Percentiles rank a stretch among this genome's conserved stretches.
Conservation (phyloP, 2,329 filamentous ascomycete species). For the Atkinsonella texensis region DNA sequence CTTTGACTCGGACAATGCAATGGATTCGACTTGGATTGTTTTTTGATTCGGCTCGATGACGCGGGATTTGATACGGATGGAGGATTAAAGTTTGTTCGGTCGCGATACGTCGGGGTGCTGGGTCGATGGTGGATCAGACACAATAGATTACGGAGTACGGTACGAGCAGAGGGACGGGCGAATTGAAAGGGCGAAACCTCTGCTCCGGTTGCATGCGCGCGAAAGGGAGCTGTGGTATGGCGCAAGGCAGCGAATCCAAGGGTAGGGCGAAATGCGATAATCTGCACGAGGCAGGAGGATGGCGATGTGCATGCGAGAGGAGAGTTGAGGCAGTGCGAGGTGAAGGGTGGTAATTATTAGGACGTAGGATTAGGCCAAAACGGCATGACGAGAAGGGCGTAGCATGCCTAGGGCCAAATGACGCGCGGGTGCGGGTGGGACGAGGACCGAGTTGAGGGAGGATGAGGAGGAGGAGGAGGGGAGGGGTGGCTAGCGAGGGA, state of each 20-base stretch:
- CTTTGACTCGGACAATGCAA: background rate
- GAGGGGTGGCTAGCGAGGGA: background rate
- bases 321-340: background rate
- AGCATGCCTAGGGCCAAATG: constrained; percentile 3
- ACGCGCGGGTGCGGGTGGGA: constrained; percentile 2
- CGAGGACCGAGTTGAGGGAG: background rate
- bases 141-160: background rate
- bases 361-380: constrained; percentile 2
- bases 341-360: constrained; percentile 2
- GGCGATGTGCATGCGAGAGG: constrained; percentile 5
- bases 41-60: background rate
- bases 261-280: background rate
- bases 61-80: background rate
- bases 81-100: background rate
- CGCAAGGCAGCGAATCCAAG: background rate
- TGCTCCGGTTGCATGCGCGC: background rate
- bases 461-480: background rate
- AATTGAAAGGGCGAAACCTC: background rate
- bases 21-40: background rate
- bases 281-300: constrained; percentile 4
- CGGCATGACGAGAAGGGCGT: constrained; percentile 1
- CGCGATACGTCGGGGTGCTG: background rate
- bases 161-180: background rate
- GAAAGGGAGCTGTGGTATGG: background rate
- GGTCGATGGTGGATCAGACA: background rate